Base-by-base conservation (phyloP, 2,329 filamentous ascomycete species). In the Phyllosticta citriasiana region DNA sequence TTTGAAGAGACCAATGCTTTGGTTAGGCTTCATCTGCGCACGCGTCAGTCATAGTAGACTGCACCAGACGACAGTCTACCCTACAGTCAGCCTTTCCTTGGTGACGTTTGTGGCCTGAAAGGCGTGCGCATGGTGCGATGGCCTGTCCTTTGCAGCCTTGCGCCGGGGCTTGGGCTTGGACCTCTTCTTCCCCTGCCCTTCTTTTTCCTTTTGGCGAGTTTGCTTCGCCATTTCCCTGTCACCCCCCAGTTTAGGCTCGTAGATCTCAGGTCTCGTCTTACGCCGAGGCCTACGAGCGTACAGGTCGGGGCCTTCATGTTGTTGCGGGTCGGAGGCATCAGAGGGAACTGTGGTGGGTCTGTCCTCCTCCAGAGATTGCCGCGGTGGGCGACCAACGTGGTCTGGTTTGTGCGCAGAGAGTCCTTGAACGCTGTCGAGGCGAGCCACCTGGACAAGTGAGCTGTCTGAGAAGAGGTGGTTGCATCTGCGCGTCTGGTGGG, bases 181-280 rank as follows among this genome's bases (percentile, higher is more conserved):
- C 40, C 14, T 4, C 40, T 55, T 64, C 60, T 35, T 65, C 60
- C 55, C 27, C 54, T 57, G 40, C 63, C 63, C 35, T 64, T 63
- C 40, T 68, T 65, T 60, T 68, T 67, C 65, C 71, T 65, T 61
- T 70, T 68, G 66, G 51, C 64, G 57, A 66, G 67, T 26, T 60
- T 60, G 30, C 55, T 60, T 40, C 63, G 64, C 58, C 63, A 67
- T 68, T 30, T 62, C 63, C 59, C 63, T 65, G 61, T 67, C 40
- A 7, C 6, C 40, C 40, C 40, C 68, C 35, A 62, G 57, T 62
- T 75, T 74, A 26, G 71, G 68, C 50, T 75, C 73, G 64, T 81
- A 81, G 60, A 71, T 73, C 62, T 80, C 78, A 51, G 71, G 69
- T 47, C 73, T 76, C 25, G 77, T 80, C 68, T 77, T 80, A 68